These are phyloP conservation scores for Thelonectria blattea DNA, from an alignment of 2,329 filamentous ascomycete species.

Conservation along the genomic window DNA sequence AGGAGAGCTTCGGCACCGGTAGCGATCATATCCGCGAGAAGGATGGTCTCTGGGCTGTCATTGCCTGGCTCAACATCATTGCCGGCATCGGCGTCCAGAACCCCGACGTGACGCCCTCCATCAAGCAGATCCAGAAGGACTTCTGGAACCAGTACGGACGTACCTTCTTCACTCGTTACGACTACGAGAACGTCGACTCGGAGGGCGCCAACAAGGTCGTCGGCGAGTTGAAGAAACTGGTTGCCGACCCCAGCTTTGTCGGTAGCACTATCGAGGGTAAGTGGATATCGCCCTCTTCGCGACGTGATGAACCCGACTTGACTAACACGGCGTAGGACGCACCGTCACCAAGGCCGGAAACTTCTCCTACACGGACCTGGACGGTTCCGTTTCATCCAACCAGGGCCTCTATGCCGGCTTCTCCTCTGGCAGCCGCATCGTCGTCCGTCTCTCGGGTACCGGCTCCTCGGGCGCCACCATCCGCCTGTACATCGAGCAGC, in stretches of 20 bases:
- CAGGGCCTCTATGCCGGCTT: slow-evolving; percentile 96
- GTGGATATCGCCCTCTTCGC: slow-evolving; percentile 26
- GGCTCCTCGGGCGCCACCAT: slow-evolving; percentile 96
- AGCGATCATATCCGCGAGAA: slow-evolving; percentile 99
- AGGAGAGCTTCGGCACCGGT: slow-evolving; percentile 97
- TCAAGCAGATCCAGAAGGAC: slow-evolving; percentile 93
- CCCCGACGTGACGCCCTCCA: slow-evolving; percentile 82
- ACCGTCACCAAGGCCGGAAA: slow-evolving; percentile 91
- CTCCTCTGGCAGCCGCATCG: slow-evolving; percentile 91
- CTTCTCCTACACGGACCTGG: slow-evolving; percentile 98
- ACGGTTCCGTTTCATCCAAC: slow-evolving; percentile 93
- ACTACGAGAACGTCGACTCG: slow-evolving; percentile 94
- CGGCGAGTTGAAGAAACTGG: slow-evolving; percentile 77
- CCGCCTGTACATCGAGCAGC: slow-evolving; percentile 95
- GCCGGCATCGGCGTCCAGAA: slow-evolving; percentile 87
- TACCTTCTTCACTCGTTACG: slow-evolving; percentile 98
- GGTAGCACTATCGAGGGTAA: slow-evolving; percentile 79
- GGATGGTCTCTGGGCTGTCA: slow-evolving; percentile 96
- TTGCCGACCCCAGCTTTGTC: slow-evolving; percentile 76
- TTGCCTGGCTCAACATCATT: slow-evolving; percentile 99
- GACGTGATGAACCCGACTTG: background rate
- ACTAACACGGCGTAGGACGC: slow-evolving; percentile 57
- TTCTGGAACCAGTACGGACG: slow-evolving; percentile 97
- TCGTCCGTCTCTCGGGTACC: slow-evolving; percentile 93
- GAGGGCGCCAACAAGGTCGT: slow-evolving; percentile 92